These are phyloP conservation scores for Scenedesmus sp. DNA, from an alignment of 163 green algal genomes.

Conservation along the genomic window DNA sequence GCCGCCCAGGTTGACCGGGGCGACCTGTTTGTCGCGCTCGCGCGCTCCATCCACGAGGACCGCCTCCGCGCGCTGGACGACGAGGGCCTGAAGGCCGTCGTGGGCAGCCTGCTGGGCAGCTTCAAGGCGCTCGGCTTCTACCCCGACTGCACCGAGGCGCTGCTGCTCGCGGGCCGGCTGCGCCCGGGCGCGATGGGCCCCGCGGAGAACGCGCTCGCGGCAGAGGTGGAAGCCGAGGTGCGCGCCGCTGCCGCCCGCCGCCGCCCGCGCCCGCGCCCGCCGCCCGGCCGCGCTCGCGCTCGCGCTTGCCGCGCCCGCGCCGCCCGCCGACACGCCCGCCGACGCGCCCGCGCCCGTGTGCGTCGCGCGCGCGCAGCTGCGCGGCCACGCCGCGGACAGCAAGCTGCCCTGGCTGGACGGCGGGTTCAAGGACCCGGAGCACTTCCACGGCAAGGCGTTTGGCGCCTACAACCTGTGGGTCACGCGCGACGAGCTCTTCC, in stretches of 20 bases:
- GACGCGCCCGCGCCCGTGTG: too few species aligned
- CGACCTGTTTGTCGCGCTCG: slow-evolving; percentile 44
- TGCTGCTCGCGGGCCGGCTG: slow-evolving; percentile 31
- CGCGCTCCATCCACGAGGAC: slow-evolving; percentile 43
- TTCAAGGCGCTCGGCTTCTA: slow-evolving; percentile 46
- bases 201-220: slow-evolving; percentile 27
- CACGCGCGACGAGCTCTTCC: slow-evolving; percentile 32
- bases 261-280: too few species aligned
- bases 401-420: slow-evolving; percentile 44
- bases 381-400: slow-evolving; percentile 16
- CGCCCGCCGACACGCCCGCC: too few species aligned
- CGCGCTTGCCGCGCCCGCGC: too few species aligned
- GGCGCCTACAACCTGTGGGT: slow-evolving; percentile 49
- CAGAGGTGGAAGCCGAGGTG: slow-evolving; percentile 35
- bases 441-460: slow-evolving; percentile 43
- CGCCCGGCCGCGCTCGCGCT: too few species aligned
- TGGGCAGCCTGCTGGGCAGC: slow-evolving; percentile 20
- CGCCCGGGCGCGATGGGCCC: not conserved
- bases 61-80: slow-evolving; percentile 27
- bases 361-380: slow-evolving; percentile 14
- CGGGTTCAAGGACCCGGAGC: slow-evolving; percentile 45
- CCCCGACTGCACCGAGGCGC: slow-evolving; percentile 44
- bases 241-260: too few species aligned
- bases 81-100: slow-evolving; percentile 13
- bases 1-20: slow-evolving; percentile 25